Conservation (phyloP, 495 filamentous ascomycete species). For the Haplographium delicatum region DNA sequence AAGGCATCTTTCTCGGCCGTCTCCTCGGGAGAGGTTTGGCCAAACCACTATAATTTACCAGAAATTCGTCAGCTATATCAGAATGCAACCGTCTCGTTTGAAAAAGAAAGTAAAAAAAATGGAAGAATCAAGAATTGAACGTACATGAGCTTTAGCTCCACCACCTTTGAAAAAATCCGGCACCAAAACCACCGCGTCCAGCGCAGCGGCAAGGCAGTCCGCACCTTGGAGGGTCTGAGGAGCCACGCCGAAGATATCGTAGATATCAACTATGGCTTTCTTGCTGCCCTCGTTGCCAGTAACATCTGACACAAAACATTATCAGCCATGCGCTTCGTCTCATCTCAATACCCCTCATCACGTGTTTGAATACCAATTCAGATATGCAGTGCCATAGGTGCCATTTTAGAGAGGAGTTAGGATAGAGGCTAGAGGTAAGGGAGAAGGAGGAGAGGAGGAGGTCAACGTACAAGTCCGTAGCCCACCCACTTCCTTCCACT, state of each 20-base stretch:
- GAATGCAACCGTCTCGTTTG: too few relatives aligned
- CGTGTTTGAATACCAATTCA: neutral
- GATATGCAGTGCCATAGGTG: neutral
- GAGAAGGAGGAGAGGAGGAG: neutral
- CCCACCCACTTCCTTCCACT: conserved; percentile 23
- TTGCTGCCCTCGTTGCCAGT: conserved; percentile 34
- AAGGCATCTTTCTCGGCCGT: conserved; percentile 32
- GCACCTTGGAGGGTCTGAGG: conserved; percentile 50
- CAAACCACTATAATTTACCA: conserved; percentile 24
- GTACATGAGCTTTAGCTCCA: conserved; percentile 22
- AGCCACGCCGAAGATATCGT: conserved; percentile 51
- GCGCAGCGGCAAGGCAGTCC: conserved; percentile 40
- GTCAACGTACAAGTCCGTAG: conserved; percentile 43
- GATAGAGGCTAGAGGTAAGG: neutral
- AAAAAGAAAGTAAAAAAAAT: neutral
- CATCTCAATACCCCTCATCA: too few relatives aligned
- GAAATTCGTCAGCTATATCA: too few relatives aligned
- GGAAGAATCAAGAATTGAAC: too few relatives aligned
- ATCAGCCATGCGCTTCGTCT: too few relatives aligned
- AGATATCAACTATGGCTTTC: conserved; percentile 41
- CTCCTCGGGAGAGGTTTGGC: conserved; percentile 33
- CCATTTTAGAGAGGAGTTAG: too few relatives aligned
- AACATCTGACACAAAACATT: too few relatives aligned
- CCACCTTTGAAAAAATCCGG: conserved; percentile 44
- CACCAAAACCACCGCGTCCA: conserved; percentile 36